phyloP scores from a whole-genome alignment of 2,329 filamentous ascomycete genomes.

The Iodosphaeria phyllophila region DNA sequence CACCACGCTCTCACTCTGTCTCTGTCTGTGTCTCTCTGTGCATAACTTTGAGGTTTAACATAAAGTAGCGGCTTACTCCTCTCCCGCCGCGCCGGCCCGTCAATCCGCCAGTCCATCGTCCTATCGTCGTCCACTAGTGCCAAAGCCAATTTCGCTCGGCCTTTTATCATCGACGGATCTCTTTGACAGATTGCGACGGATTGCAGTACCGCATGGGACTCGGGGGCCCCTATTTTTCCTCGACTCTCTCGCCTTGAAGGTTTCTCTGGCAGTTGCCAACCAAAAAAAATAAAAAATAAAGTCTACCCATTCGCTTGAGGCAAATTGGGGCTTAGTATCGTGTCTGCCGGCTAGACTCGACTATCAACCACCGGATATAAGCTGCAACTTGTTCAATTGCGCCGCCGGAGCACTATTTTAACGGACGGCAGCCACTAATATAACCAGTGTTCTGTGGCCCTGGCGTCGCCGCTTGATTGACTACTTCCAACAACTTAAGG shows the following conservation, averaged over 20 bases:
- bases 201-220: slow-evolving; percentile 8
- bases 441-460: too few relatives aligned
- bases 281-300: too few relatives aligned
- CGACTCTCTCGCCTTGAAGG: slow-evolving; percentile 18
- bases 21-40: too few relatives aligned
- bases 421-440: not conserved
- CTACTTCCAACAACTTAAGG: slow-evolving; percentile 1
- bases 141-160: slow-evolving; percentile 1
- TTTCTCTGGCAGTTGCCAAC: too few relatives aligned
- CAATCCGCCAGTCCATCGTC: slow-evolving; percentile 1
- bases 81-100: not conserved
- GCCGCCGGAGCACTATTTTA: slow-evolving; percentile 1
- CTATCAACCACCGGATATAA: slow-evolving; percentile 2
- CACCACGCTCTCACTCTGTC: too few relatives aligned
- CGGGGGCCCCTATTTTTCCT: slow-evolving; percentile 11
- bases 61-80: not conserved
- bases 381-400: slow-evolving; percentile 1
- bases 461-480: slow-evolving; percentile 1
- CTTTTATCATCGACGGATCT: slow-evolving; percentile 3
- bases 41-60: too few relatives aligned
- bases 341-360: slow-evolving; percentile 28
- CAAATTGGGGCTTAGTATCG: slow-evolving; percentile 18
- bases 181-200: slow-evolving; percentile 9
- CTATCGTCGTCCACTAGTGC: too few relatives aligned
- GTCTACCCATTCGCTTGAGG: slow-evolving; percentile 24